Percentiles rank a stretch among this genome's conserved stretches.
phyloP scores from a whole-genome alignment of 208 protist species.

The Acanthamoeba lenticulata region DNA sequence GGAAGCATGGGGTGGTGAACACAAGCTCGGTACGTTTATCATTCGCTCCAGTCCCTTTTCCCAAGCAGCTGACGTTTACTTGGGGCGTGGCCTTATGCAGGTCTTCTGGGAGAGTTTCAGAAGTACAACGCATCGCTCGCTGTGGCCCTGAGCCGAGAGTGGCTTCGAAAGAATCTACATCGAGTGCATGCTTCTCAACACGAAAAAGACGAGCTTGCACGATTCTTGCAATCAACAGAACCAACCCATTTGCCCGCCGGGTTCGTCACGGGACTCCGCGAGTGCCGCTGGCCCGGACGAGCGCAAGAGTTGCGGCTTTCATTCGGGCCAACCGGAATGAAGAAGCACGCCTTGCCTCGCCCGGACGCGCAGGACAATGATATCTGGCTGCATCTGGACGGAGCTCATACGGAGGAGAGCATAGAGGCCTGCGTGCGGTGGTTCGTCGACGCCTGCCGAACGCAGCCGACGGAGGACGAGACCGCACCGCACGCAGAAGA shows the following conservation, averaged over 20 bases:
- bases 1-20: neutral
- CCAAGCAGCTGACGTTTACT: neutral
- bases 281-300: conserved; percentile 47
- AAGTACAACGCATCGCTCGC: conserved; percentile 50
- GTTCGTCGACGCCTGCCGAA: neutral
- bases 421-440: conserved; percentile 45
- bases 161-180: neutral
- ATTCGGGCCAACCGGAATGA: neutral
- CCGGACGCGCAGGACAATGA: neutral
- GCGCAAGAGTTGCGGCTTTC: neutral
- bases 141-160: conserved; percentile 28
- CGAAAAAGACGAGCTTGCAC: neutral
- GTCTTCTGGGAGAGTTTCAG: conserved; percentile 47
- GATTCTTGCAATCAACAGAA: neutral
- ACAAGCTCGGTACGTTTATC: too few relatives aligned
- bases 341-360: too few relatives aligned
- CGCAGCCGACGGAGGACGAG: too few relatives aligned
- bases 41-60: neutral
- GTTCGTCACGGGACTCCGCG: neutral
- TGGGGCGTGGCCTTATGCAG: neutral
- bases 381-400: conserved; percentile 46
- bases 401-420: conserved; percentile 66
- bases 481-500: neutral
- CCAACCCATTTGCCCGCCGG: neutral
- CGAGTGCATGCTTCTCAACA: neutral